A percentile compares a stretch with the other conserved stretches of the same genome.
Evolutionary conservation across 345 rosid genomes (phyloP).

Genomic region (Orychophragmus violaceus): DNA sequence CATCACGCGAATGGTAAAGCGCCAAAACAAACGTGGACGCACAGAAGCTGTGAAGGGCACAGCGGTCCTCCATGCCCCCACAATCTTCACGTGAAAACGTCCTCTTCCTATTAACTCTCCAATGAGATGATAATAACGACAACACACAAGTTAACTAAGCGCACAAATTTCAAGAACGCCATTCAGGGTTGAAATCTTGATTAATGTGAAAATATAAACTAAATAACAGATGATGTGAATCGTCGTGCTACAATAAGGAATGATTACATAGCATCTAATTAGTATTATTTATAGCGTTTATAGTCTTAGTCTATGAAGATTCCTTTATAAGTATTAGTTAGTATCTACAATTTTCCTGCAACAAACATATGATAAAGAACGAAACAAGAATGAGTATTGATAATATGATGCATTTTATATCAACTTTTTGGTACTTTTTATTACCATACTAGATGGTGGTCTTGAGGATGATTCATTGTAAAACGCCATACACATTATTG

Average conservation of each 20-base stretch:
- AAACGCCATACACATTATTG: background rate
- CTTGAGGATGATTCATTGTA: background rate
- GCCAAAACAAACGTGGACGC: slow-evolving; percentile 13
- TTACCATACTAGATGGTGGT: background rate
- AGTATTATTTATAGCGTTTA: background rate
- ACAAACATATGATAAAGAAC: background rate
- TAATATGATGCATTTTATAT: background rate
- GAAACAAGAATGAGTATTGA: background rate
- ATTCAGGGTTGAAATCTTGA: background rate
- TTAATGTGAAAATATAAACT: background rate
- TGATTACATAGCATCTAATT: slow-evolving; percentile 1
- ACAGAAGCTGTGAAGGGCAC: slow-evolving; percentile 2
- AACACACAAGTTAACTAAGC: background rate
- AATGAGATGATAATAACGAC: background rate
- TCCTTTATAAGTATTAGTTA: too few species aligned
- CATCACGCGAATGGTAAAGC: slow-evolving; percentile 9
- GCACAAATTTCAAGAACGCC: background rate
- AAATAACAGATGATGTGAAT: background rate
- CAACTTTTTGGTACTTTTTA: background rate
- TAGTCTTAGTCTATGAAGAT: background rate
- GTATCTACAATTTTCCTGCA: background rate
- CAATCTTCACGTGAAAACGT: slow-evolving; percentile 20
- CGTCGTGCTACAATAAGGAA: background rate
- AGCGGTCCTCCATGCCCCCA: slow-evolving; percentile 2
- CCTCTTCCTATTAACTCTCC: background rate